Percentiles rank a stretch among this genome's conserved stretches.
Evolutionary conservation across 352 stramenopile genomes (phyloP).

Genomic region (Ophiocytium majus): DNA sequence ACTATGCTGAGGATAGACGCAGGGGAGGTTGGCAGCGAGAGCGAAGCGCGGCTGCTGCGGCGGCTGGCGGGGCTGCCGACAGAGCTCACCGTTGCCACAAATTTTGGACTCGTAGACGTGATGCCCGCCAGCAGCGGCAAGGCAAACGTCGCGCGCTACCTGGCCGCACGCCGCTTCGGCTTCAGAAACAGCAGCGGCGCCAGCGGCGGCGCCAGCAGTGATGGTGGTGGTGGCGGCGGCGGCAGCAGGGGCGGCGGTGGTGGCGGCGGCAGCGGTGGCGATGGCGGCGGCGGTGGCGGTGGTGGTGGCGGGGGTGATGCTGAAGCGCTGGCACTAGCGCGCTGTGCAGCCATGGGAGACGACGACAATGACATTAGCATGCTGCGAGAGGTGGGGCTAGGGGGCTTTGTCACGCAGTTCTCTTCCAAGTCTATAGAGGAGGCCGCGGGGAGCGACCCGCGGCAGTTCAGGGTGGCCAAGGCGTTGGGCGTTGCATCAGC

Average conservation of each 20-base stretch:
- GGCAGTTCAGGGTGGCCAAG: slow-evolving; percentile 41
- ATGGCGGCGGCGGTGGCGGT: too few species aligned
- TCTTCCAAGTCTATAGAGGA: slow-evolving; percentile 49
- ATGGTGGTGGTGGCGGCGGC: too few species aligned
- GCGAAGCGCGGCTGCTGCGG: slow-evolving; percentile 24
- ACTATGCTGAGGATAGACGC: slow-evolving; percentile 41
- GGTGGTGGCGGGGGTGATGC: too few species aligned
- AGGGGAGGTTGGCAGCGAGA: background rate
- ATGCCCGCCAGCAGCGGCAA: slow-evolving; percentile 38
- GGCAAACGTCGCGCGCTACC: slow-evolving; percentile 40
- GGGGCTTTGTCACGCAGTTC: slow-evolving; percentile 48
- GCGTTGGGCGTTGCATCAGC: slow-evolving; percentile 30
- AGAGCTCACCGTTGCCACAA: slow-evolving; percentile 36
- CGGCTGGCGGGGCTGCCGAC: slow-evolving; percentile 32
- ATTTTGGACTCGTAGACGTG: slow-evolving; percentile 52
- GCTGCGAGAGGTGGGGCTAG: slow-evolving; percentile 40
- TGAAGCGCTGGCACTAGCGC: background rate
- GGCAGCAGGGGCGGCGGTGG: too few species aligned
- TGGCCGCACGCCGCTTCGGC: slow-evolving; percentile 27
- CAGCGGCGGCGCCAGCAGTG: too few species aligned
- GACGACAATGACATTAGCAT: slow-evolving; percentile 53
- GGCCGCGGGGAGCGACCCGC: slow-evolving; percentile 24
- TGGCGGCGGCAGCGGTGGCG: too few species aligned
- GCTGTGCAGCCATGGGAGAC: slow-evolving; percentile 49
- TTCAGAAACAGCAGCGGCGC: too few species aligned